These are phyloP conservation scores for Meira nashicola DNA, from an alignment of 1,284 basidiomycete genomes.

Conservation along the genomic window DNA sequence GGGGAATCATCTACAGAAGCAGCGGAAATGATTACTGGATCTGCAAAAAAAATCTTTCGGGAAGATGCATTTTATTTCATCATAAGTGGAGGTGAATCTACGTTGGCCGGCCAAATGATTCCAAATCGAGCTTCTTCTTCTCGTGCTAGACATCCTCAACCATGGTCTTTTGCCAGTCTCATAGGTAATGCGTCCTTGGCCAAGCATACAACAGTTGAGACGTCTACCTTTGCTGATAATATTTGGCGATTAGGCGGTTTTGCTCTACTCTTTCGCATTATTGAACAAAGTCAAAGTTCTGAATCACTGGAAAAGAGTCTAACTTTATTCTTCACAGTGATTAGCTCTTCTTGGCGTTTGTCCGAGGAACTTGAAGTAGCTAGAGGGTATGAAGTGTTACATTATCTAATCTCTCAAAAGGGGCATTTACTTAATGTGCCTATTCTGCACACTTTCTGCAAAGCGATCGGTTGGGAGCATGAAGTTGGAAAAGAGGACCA, in stretches of 20 bases:
- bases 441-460: conserved; percentile 71
- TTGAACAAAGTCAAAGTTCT: conserved; percentile 69
- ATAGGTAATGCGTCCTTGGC: conserved; percentile 57
- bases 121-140: conserved; percentile 5
- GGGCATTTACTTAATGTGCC: conserved; percentile 70
- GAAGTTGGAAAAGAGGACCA: background rate
- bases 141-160: conserved; percentile 19
- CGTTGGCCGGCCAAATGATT: conserved; percentile 25
- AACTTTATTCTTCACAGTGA: conserved; percentile 68
- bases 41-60: conserved; percentile 26
- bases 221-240: conserved; percentile 67
- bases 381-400: conserved; percentile 70
- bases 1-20: conserved; percentile 27
- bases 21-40: conserved; percentile 30
- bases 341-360: conserved; percentile 74
- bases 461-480: conserved; percentile 71
- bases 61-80: conserved; percentile 36
- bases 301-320: conserved; percentile 64
- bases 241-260: conserved; percentile 81
- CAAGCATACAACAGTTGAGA: conserved; percentile 49
- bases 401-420: conserved; percentile 69
- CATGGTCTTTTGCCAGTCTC: conserved; percentile 30
- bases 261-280: conserved; percentile 67
- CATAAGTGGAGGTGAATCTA: conserved; percentile 16
- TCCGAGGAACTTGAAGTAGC: conserved; percentile 43